These are phyloP conservation scores for Leucogyrophana mollusca DNA, from an alignment of 768 basidiomycete genomes.

Conservation along the genomic window DNA sequence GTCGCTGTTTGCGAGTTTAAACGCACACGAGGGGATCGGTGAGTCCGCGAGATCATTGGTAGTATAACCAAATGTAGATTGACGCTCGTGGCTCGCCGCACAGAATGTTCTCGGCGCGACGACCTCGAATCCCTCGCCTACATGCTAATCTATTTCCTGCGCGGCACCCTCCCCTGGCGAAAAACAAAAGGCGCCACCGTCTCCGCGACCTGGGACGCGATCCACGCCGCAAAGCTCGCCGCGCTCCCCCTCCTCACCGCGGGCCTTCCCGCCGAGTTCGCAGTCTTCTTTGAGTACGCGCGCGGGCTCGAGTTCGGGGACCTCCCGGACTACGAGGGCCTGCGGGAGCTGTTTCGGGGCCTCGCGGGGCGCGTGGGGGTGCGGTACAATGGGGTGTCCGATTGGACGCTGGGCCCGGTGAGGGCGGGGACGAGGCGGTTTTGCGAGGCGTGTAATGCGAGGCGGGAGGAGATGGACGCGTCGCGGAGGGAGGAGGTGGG, in stretches of 20 bases:
- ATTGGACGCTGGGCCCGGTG: conserved; percentile 25
- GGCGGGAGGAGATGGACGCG: too few relatives aligned
- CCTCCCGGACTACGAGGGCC: conserved; percentile 84
- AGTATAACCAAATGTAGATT: conserved; percentile 6
- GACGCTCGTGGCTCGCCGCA: too few relatives aligned
- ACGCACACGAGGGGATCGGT: conserved; percentile 76
- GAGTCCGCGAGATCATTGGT: conserved; percentile 28
- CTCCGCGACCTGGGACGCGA: conserved; percentile 73
- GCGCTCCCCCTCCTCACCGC: conserved; percentile 67
- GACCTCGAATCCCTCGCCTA: conserved; percentile 81
- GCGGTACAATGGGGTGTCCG: conserved; percentile 41
- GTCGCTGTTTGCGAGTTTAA: conserved; percentile 70
- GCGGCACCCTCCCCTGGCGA: conserved; percentile 77
- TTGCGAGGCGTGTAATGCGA: conserved; percentile 32
- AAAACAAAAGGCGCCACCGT: conserved; percentile 67
- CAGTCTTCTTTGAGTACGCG: conserved; percentile 74
- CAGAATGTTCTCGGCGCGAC: conserved; percentile 75
- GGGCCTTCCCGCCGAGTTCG: conserved; percentile 79
- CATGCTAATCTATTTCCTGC: conserved; percentile 82
- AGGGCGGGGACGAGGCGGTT: conserved; percentile 28
- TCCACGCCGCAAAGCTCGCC: conserved; percentile 69
- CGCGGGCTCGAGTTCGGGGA: conserved; percentile 85
- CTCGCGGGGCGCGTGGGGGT: conserved; percentile 54
- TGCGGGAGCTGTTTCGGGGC: conserved; percentile 69
- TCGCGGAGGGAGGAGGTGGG: too few relatives aligned